These are phyloP conservation scores for Fusarium nodosum DNA, from an alignment of 2,329 filamentous ascomycete species.

Conservation along the genomic window DNA sequence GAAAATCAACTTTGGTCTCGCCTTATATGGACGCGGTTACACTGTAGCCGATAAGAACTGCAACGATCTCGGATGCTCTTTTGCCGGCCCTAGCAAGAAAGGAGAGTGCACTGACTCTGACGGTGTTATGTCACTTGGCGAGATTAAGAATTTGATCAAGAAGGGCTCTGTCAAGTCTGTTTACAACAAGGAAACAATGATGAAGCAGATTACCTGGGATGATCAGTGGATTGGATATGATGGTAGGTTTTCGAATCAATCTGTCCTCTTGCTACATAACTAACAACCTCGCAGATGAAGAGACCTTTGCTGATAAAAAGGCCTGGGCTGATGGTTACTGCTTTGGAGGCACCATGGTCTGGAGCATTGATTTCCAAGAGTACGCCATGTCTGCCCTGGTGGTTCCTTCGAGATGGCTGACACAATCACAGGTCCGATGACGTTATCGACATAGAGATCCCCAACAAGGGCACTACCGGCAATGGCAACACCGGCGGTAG, in stretches of 20 bases:
- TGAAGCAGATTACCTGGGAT: slow-evolving; percentile 41
- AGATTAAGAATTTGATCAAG: slow-evolving; percentile 52
- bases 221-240: slow-evolving; percentile 50
- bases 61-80: slow-evolving; percentile 45
- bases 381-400: no score
- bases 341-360: slow-evolving; percentile 39
- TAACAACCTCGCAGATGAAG: slow-evolving; percentile 20
- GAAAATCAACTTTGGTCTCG: slow-evolving; percentile 63
- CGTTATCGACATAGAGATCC: no score
- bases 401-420: no score
- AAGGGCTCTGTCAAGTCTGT: slow-evolving; percentile 31
- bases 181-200: slow-evolving; percentile 24
- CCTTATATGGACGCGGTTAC: slow-evolving; percentile 63
- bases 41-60: slow-evolving; percentile 52
- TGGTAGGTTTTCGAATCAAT: neutral
- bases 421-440: no score
- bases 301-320: slow-evolving; percentile 43
- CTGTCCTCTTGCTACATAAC: no score
- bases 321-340: slow-evolving; percentile 27
- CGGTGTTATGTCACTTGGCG: slow-evolving; percentile 51
- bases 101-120: slow-evolving; percentile 48
- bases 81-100: slow-evolving; percentile 46
- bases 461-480: no score
- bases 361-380: slow-evolving; percentile 37
- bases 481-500: no score